phyloP scores from a whole-genome alignment of 2,329 filamentous ascomycete species.

The Calonectria leucothoes region DNA sequence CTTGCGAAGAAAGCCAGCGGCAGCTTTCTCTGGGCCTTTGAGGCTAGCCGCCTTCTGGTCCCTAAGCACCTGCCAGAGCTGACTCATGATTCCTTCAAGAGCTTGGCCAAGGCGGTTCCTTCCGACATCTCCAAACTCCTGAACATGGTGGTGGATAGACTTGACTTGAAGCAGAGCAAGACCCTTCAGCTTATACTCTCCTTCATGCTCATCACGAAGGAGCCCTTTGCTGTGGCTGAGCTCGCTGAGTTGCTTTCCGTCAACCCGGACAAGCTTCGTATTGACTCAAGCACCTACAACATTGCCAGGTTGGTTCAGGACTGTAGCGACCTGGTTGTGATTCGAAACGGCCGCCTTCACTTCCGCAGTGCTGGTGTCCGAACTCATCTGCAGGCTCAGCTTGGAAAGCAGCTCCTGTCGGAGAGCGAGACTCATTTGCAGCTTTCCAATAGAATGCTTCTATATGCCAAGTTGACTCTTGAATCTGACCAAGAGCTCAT shows the following conservation, averaged over 20 bases:
- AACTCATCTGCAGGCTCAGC: conserved; percentile 44
- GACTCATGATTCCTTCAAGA: conserved; percentile 22
- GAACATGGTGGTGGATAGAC: conserved; percentile 9
- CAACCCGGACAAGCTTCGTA: conserved; percentile 26
- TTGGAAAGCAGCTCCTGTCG: conserved; percentile 49
- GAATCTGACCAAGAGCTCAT: conserved; percentile 37
- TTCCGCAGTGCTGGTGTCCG: conserved; percentile 52
- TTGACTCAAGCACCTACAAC: conserved; percentile 17
- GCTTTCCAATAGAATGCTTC: conserved; percentile 48
- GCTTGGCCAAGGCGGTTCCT: conserved; percentile 21
- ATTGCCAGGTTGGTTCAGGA: conserved; percentile 33
- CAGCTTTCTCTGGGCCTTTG: conserved; percentile 53
- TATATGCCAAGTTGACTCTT: conserved; percentile 48
- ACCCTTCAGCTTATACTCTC: conserved; percentile 42
- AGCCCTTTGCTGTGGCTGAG: conserved; percentile 47
- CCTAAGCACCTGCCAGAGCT: conserved; percentile 26
- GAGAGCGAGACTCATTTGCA: conserved; percentile 48
- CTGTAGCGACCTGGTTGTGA: conserved; percentile 44
- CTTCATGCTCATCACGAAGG: conserved; percentile 48
- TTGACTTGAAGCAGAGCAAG: conserved; percentile 30
- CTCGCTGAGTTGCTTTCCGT: conserved; percentile 48
- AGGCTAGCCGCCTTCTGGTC: conserved; percentile 44
- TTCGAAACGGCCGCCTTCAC: conserved; percentile 47
- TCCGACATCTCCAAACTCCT: conserved; percentile 28
- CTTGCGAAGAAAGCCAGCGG: conserved; percentile 48